These are phyloP conservation scores for Haplosporangium gracile DNA, from an alignment of 192 early-diverging fungal species.

Conservation along the genomic window DNA sequence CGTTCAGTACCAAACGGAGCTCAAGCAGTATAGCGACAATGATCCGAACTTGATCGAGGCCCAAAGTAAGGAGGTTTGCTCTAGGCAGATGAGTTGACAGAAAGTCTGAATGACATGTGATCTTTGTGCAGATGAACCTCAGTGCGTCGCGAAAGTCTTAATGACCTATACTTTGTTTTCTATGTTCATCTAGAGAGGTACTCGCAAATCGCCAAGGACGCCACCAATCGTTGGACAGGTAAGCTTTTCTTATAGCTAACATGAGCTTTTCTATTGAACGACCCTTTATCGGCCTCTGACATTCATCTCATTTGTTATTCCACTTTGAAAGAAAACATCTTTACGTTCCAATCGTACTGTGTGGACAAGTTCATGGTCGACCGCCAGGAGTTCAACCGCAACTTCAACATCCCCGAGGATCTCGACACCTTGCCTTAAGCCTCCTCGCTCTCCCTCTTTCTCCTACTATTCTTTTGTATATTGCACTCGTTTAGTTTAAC, in stretches of 20 bases:
- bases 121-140: not conserved
- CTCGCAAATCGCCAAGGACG: constrained; percentile 70
- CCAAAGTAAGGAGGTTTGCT: constrained; percentile 61
- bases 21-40: constrained; percentile 78
- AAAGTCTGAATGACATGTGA: not conserved
- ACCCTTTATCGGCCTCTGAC: not conserved
- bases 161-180: not conserved
- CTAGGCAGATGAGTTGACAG: not conserved
- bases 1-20: constrained; percentile 62
- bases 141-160: not conserved
- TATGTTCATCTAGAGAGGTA: constrained; percentile 65
- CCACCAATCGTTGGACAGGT: constrained; percentile 92
- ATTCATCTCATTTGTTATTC: not conserved
- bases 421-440: constrained; percentile 73
- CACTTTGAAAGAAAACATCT: constrained; percentile 78
- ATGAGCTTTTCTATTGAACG: not conserved
- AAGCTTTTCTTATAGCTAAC: not conserved
- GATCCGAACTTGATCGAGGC: constrained; percentile 80
- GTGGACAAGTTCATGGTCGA: constrained; percentile 78
- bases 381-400: constrained; percentile 69
- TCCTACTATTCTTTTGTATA: not conserved
- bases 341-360: constrained; percentile 84
- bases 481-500: not conserved
- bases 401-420: constrained; percentile 79
- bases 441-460: not conserved